Base-by-base conservation (phyloP, 352 stramenopile genomes). In the Albugo laibachii region DNA sequence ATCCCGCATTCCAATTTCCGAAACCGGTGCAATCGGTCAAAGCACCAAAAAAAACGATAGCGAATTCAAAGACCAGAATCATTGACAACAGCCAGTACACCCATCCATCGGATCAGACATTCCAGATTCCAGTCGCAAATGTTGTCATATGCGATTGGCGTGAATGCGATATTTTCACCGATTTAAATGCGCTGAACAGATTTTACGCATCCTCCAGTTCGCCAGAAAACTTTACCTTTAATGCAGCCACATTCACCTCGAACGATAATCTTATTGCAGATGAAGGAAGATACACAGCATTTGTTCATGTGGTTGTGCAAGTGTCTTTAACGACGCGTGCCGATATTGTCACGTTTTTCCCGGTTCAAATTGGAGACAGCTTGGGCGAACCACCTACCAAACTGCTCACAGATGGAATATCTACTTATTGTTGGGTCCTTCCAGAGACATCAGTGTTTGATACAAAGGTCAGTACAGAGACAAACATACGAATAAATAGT, bases 341-440 rank as follows among this genome's bases (percentile, higher is more conserved):
- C 27, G 71, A 87, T 52, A 84, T 84, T 31, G 65, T 80, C 5
- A 83, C 71, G 13, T 87, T 79, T 49, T 87, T 87, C 55, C 69
- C 72, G 5, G 65, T 83, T 16, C 74, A 84, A 41, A 65, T 87
- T 35, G 71, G 74, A n/a, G 69, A 77, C 24, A 31, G 24, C 24
- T 8, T 31, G 24, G 24, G 24, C 24, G 8, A 31, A 31, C 24
- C 24, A 31, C 24, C 24, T 31, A 31, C 24, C 8, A 31, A 31
- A 10, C 8, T 31, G 24, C 24, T 31, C 24, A 31, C 24, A 31
- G 24, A 31, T 31, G 24, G 24, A 31, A 31, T 31, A 31, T 31
- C 74, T 1, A 86, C 71, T 14, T 86, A 83, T 54, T 86, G 74
- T 62, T 86, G 74, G 74, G 65, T 62, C 10, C 50, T 65, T 1